A percentile compares a stretch with the other conserved stretches of the same genome.
These are phyloP conservation scores for Saccharomyces hybrid DNA, from an alignment of 1,139 yeast genomes.

Conservation along the genomic window DNA sequence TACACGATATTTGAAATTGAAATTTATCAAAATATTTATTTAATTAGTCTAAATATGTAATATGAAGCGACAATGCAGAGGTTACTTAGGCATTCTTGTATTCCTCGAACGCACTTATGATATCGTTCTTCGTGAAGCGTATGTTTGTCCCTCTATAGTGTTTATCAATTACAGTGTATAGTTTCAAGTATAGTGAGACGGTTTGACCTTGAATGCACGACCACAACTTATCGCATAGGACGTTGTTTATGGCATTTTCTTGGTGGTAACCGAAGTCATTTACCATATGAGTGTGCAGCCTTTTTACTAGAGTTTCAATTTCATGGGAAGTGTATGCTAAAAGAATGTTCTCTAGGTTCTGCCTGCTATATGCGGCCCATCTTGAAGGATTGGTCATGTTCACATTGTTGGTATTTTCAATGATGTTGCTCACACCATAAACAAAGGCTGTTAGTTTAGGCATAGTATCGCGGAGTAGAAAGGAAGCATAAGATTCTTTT, in stretches of 20 bases:
- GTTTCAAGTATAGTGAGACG: constrained; percentile 36
- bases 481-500: constrained; percentile 40
- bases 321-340: constrained; percentile 53
- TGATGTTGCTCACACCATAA: constrained; percentile 51
- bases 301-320: constrained; percentile 47
- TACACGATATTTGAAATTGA: neutral
- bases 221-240: constrained; percentile 43
- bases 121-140: constrained; percentile 39
- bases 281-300: constrained; percentile 50
- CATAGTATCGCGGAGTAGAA: constrained; percentile 47
- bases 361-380: constrained; percentile 57
- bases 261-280: constrained; percentile 46
- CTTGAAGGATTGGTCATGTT: constrained; percentile 42
- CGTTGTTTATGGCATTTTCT: constrained; percentile 28
- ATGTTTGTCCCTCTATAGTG: constrained; percentile 38
- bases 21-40: neutral
- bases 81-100: constrained; percentile 14
- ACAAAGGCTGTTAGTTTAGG: constrained; percentile 64
- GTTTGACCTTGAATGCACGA: constrained; percentile 45
- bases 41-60: neutral
- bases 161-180: constrained; percentile 37
- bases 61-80: neutral
- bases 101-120: constrained; percentile 37
- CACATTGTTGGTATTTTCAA: constrained; percentile 33
- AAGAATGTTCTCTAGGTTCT: constrained; percentile 50